These are phyloP conservation scores for Lumnitzera racemosa DNA, from an alignment of 345 rosid species.

Conservation along the genomic window DNA sequence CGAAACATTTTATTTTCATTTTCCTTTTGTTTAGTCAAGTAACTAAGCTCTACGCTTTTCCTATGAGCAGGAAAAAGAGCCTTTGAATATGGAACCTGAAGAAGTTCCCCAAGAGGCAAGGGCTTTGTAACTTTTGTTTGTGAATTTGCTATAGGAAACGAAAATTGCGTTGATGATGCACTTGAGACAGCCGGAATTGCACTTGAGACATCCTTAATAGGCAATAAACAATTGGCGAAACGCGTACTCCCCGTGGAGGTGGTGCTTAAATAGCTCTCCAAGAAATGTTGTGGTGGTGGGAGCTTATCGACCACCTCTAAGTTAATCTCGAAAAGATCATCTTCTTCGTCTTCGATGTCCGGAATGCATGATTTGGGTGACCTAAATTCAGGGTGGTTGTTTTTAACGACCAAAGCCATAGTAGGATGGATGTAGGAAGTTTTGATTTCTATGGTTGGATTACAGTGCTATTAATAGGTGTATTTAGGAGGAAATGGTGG, in stretches of 20 bases:
- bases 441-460: background rate
- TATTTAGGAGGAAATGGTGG: background rate
- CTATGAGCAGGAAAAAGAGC: background rate
- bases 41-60: too few relatives aligned
- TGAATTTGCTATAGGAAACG: background rate
- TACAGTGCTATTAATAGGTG: background rate
- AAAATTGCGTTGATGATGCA: background rate
- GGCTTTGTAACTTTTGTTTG: background rate
- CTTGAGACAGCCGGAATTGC: constrained; percentile 6
- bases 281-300: constrained; percentile 8
- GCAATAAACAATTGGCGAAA: constrained; percentile 16
- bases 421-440: background rate
- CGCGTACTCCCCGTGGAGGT: constrained; percentile 1
- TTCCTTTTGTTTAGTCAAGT: too few relatives aligned
- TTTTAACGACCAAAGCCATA: constrained; percentile 2
- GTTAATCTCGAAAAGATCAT: constrained; percentile 18
- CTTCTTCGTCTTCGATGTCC: constrained; percentile 8
- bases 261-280: constrained; percentile 1
- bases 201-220: constrained; percentile 4
- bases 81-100: constrained; percentile 3
- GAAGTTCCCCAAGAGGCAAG: constrained; percentile 11
- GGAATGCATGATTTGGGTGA: too few relatives aligned
- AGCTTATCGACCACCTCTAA: constrained; percentile 5
- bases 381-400: background rate
- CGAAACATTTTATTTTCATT: too few relatives aligned